Evolutionary conservation across 2,329 filamentous ascomycete species (phyloP).

Genomic region (Colletotrichum musicola): DNA sequence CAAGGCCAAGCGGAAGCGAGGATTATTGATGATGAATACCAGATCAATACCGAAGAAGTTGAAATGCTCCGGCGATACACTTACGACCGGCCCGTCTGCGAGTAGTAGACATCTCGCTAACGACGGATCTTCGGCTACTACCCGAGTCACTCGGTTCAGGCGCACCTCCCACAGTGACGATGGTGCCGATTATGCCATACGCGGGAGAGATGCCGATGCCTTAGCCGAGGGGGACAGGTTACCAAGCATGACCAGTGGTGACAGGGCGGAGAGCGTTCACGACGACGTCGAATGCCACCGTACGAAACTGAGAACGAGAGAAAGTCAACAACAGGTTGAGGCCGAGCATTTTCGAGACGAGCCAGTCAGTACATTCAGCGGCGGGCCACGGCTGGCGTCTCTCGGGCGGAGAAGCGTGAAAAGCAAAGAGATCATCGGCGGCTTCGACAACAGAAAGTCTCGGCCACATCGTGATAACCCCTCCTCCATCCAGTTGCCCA

Average conservation of each 20-base stretch:
- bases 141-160: too few relatives aligned
- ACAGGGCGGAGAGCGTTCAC: too few relatives aligned
- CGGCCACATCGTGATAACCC: neutral
- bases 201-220: too few relatives aligned
- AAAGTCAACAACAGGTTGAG: neutral
- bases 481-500: neutral
- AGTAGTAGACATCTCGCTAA: neutral
- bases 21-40: slow-evolving; percentile 61
- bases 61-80: neutral
- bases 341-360: neutral
- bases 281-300: neutral
- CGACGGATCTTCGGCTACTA: neutral
- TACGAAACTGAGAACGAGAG: neutral
- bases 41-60: slow-evolving; percentile 39
- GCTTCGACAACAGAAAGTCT: slow-evolving; percentile 34
- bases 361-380: neutral
- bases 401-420: slow-evolving; percentile 58
- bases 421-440: slow-evolving; percentile 62
- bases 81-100: neutral
- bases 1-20: slow-evolving; percentile 60
- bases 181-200: too few relatives aligned
- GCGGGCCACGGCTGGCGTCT: slow-evolving; percentile 53
- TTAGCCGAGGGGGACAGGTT: too few relatives aligned
- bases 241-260: too few relatives aligned
- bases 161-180: too few relatives aligned